Evolutionary conservation across 176 grass and related monocot genomes (phyloP).

Genomic region (Oryza meyeriana): DNA sequence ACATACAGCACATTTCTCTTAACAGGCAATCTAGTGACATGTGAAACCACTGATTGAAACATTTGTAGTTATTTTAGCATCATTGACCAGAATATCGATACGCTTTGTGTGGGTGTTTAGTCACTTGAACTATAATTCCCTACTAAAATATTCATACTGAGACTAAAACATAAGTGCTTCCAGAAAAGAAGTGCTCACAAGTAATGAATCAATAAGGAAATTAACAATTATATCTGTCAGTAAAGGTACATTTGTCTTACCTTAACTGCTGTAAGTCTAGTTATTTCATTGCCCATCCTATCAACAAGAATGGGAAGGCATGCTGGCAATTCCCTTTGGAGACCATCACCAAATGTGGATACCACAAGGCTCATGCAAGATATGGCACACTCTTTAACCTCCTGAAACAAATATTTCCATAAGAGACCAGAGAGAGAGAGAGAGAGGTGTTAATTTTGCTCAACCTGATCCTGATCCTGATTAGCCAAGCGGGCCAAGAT

Average conservation of each 20-base stretch:
- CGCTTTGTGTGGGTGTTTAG: not conserved
- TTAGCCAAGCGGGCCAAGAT: constrained; percentile 91
- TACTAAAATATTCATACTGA: not conserved
- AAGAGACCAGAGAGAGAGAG: not conserved
- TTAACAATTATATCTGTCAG: not conserved
- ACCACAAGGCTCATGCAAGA: constrained; percentile 91
- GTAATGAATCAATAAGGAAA: not conserved
- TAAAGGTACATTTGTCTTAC: constrained; percentile 21
- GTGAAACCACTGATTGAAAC: not conserved
- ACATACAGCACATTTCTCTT: not conserved
- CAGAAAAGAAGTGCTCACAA: not conserved
- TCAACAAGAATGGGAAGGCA: constrained; percentile 99
- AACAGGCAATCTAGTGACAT: not conserved
- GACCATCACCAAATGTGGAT: constrained; percentile 86
- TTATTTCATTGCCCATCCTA: constrained; percentile 99
- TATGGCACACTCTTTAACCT: constrained; percentile 85
- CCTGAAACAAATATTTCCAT: constrained; percentile 49
- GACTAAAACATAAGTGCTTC: not conserved
- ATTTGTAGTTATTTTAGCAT: not conserved
- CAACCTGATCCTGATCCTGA: constrained; percentile 99
- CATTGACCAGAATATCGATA: not conserved
- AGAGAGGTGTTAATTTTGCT: not conserved
- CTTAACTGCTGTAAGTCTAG: constrained; percentile 93
- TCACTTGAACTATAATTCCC: not conserved
- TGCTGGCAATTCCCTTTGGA: constrained; percentile 76